These are phyloP conservation scores for Tulasnella sp. DNA, from an alignment of 768 basidiomycete species.

Conservation along the genomic window DNA sequence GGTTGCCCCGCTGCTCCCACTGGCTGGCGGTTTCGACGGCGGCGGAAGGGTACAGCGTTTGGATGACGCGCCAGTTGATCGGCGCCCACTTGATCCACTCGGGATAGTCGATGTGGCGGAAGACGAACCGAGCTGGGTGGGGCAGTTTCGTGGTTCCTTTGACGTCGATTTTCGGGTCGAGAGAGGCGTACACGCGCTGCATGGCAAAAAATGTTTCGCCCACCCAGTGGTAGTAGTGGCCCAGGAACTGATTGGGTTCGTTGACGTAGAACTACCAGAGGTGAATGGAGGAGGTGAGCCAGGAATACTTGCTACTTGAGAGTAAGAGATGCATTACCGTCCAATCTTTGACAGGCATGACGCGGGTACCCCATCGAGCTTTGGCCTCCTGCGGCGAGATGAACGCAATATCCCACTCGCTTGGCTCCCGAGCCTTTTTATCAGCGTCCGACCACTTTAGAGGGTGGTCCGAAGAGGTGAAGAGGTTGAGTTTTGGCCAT, in stretches of 20 bases:
- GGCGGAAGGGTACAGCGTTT: constrained; percentile 48
- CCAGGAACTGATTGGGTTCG: constrained; percentile 76
- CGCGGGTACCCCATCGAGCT: constrained; percentile 62
- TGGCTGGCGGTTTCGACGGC: constrained; percentile 67
- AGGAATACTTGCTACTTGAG: too few relatives aligned
- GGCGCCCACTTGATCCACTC: constrained; percentile 52
- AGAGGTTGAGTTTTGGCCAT: constrained; percentile 50
- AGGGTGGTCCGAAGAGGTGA: constrained; percentile 43
- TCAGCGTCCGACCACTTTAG: constrained; percentile 66
- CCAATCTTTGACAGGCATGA: constrained; percentile 59
- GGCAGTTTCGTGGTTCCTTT: constrained; percentile 50
- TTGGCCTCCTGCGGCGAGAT: constrained; percentile 64
- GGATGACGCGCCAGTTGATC: constrained; percentile 17
- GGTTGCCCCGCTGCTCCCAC: constrained; percentile 54
- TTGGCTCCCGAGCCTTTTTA: constrained; percentile 68
- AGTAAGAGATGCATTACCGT: constrained; percentile 63
- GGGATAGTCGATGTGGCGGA: constrained; percentile 54
- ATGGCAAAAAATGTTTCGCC: constrained; percentile 78
- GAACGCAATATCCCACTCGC: constrained; percentile 61
- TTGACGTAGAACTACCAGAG: constrained; percentile 73
- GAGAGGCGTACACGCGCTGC: constrained; percentile 61
- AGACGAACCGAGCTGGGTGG: constrained; percentile 68
- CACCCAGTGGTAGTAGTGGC: constrained; percentile 86
- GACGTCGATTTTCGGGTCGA: constrained; percentile 42
- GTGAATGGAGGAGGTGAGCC: too few relatives aligned